Percentiles rank a stretch among this genome's conserved stretches.
These are phyloP conservation scores for Yamadazyma jaroonii DNA, from an alignment of 1,139 yeast species.

Conservation along the genomic window DNA sequence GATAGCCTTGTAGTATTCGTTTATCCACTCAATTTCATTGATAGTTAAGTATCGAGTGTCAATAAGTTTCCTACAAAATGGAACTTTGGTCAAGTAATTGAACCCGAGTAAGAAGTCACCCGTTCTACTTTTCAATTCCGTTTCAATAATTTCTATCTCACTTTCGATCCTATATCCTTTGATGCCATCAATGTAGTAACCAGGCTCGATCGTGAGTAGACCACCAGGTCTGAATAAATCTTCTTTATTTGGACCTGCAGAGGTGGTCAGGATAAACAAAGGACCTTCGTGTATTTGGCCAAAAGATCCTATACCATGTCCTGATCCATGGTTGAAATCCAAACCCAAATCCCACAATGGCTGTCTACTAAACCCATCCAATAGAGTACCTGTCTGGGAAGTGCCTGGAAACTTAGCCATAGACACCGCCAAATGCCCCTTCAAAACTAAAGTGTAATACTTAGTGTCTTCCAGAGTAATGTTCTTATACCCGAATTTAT, in stretches of 20 bases:
- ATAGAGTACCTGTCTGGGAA: conserved; percentile 35
- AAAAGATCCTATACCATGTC: conserved; percentile 56
- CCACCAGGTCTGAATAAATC: conserved; percentile 41
- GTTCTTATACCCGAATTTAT: conserved; percentile 31
- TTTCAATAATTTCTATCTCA: conserved; percentile 42
- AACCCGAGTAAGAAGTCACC: conserved; percentile 38
- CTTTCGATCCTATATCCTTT: conserved; percentile 53
- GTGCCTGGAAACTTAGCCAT: conserved; percentile 46
- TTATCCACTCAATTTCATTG: conserved; percentile 47
- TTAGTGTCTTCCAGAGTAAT: conserved; percentile 24
- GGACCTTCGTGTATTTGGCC: conserved; percentile 58
- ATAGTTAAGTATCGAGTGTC: conserved; percentile 31
- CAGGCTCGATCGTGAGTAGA: conserved; percentile 53
- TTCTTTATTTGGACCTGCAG: conserved; percentile 38
- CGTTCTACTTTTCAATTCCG: conserved; percentile 28
- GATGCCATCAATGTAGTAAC: conserved; percentile 48
- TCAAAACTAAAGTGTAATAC: conserved; percentile 48
- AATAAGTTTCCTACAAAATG: conserved; percentile 47
- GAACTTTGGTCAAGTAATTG: conserved; percentile 51
- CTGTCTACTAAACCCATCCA: conserved; percentile 48
- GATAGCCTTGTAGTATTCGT: conserved; percentile 39
- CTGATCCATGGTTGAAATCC: conserved; percentile 55
- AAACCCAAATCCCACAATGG: conserved; percentile 51
- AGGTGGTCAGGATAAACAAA: conserved; percentile 38
- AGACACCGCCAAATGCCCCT: conserved; percentile 53